phyloP scores from a whole-genome alignment of 768 basidiomycete species.

The Kwoniella bestiolae region DNA sequence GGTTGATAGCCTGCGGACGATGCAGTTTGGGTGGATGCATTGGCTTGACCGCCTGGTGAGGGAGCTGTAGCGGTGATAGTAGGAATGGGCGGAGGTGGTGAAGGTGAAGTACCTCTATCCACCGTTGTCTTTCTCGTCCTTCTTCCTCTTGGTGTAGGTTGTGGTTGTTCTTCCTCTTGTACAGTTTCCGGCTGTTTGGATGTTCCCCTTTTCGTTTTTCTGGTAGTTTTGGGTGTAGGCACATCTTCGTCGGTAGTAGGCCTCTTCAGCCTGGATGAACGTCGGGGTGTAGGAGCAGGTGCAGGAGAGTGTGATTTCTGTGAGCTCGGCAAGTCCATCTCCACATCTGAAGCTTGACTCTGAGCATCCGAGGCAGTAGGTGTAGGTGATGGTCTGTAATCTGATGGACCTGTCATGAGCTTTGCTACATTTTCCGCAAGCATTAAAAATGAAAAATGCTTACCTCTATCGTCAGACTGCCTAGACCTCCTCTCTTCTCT shows the following conservation, averaged over 20 bases:
- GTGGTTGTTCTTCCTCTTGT: slow-evolving; percentile 31
- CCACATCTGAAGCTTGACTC: slow-evolving; percentile 24
- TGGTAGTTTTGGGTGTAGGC: slow-evolving; percentile 32
- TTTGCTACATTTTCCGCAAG: neutral
- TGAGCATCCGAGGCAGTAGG: slow-evolving; percentile 12
- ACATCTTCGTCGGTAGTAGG: slow-evolving; percentile 19
- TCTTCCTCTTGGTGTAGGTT: slow-evolving; percentile 29
- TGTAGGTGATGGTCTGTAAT: slow-evolving; percentile 16
- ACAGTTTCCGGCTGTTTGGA: slow-evolving; percentile 22
- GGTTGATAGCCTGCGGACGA: slow-evolving; percentile 31
- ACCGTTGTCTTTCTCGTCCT: slow-evolving; percentile 30
- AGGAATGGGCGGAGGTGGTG: slow-evolving; percentile 30
- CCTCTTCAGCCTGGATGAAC: slow-evolving; percentile 40
- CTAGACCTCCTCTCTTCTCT: slow-evolving; percentile 30
- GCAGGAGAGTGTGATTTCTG: slow-evolving; percentile 15
- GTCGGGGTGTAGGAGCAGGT: slow-evolving; percentile 43
- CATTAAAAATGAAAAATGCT: neutral
- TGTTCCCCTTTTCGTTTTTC: slow-evolving; percentile 20
- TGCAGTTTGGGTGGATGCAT: slow-evolving; percentile 4
- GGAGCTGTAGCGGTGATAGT: slow-evolving; percentile 51
- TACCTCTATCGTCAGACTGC: slow-evolving; percentile 20
- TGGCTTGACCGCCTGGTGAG: slow-evolving; percentile 30
- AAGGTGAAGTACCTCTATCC: slow-evolving; percentile 36
- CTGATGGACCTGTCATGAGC: neutral
- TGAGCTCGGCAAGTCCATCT: slow-evolving; percentile 20